phyloP scores from a whole-genome alignment of 179 eudicot genomes.

The Silene noctiflora region DNA sequence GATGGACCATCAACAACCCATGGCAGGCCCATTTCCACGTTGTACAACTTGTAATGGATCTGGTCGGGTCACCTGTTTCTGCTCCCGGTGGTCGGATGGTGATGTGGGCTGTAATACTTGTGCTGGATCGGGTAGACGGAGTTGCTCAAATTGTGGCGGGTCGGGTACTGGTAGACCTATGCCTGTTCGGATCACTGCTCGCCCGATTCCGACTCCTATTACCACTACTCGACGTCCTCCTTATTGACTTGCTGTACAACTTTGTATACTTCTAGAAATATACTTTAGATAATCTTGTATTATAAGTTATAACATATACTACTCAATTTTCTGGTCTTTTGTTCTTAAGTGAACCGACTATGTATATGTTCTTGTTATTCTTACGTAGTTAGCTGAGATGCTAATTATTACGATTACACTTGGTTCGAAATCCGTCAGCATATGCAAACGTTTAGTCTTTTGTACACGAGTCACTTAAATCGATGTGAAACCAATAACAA shows the following conservation, averaged over 20 bases:
- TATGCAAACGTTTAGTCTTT: no score
- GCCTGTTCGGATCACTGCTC: slow-evolving; percentile 55
- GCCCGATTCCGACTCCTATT: background rate
- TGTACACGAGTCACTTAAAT: no score
- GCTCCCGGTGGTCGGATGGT: slow-evolving; percentile 91
- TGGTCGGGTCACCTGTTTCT: slow-evolving; percentile 69
- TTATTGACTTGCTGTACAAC: background rate
- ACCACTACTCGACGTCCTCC: background rate
- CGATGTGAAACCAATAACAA: no score
- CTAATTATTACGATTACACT: no score
- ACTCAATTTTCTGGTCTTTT: no score
- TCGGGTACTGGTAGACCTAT: slow-evolving; percentile 83
- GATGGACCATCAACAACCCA: slow-evolving; percentile 51
- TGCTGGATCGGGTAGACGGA: slow-evolving; percentile 73
- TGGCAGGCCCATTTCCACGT: slow-evolving; percentile 61
- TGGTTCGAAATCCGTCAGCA: no score
- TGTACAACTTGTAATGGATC: slow-evolving; percentile 79
- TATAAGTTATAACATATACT: no score
- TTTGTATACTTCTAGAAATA: no score
- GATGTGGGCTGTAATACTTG: slow-evolving; percentile 77
- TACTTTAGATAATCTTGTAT: background rate
- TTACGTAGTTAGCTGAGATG: no score
- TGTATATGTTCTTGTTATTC: no score
- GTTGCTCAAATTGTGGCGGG: slow-evolving; percentile 82
- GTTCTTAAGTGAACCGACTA: no score